Evolutionary conservation across 257 asterid genomes (phyloP).

Genomic region (Leonotis leonurus): DNA sequence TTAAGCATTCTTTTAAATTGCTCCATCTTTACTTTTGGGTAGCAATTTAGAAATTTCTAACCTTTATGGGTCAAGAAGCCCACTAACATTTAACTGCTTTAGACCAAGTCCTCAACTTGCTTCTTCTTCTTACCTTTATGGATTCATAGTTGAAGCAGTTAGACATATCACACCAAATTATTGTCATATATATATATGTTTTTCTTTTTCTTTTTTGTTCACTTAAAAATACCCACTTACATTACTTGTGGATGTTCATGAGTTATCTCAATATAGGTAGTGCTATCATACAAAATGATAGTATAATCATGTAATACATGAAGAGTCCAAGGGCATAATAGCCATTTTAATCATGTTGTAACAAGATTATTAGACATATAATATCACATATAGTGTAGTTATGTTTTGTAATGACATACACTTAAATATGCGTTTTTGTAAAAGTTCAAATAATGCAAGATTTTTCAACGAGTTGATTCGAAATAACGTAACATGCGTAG

Average conservation of each 20-base stretch:
- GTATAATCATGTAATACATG: not conserved
- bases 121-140: constrained; percentile 5
- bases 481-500: no score
- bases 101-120: constrained; percentile 26
- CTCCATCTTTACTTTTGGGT: not conserved
- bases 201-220: not conserved
- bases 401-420: no score
- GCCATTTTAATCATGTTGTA: not conserved
- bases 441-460: no score
- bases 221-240: no score
- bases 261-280: no score
- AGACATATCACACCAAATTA: constrained; percentile 8
- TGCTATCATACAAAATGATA: no score
- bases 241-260: not conserved
- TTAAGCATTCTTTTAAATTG: not conserved
- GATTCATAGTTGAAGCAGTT: constrained; percentile 28
- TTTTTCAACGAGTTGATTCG: no score
- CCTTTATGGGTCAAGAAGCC: constrained; percentile 7
- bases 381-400: no score
- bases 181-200: not conserved
- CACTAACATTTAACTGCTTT: constrained; percentile 4
- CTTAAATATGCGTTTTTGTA: no score
- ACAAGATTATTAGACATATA: no score
- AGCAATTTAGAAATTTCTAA: not conserved
- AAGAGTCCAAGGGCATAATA: not conserved